Conservation (phyloP, 768 basidiomycete species). For the Trametes coccinea region DNA sequence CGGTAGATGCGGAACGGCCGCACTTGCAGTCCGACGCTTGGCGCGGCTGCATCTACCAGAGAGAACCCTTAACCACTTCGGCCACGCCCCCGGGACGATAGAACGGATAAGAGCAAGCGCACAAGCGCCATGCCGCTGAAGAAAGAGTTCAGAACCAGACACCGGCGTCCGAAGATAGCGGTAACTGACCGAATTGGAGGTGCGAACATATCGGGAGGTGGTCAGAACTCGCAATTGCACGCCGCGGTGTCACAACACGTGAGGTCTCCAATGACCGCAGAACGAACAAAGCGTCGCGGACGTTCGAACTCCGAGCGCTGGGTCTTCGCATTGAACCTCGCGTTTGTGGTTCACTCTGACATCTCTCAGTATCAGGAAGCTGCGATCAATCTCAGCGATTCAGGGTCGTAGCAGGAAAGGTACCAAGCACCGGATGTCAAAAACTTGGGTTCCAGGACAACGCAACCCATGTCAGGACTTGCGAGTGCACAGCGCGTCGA, state of each 20-base stretch:
- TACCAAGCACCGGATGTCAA: neutral
- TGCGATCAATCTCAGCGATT: neutral
- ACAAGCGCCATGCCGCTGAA: neutral
- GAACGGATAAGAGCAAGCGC: slow-evolving; percentile 13
- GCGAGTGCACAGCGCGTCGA: neutral
- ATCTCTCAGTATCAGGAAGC: neutral
- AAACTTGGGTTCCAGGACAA: slow-evolving; percentile 3
- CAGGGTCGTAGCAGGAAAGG: slow-evolving; percentile 9
- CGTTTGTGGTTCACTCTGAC: too few relatives aligned
- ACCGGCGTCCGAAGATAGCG: slow-evolving; percentile 1
- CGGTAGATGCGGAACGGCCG: neutral
- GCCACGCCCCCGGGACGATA: slow-evolving; percentile 6
- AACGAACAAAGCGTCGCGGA: slow-evolving; percentile 15
- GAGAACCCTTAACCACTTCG: neutral
- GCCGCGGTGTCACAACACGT: slow-evolving; percentile 15
- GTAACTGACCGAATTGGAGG: slow-evolving; percentile 5
- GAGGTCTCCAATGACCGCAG: neutral
- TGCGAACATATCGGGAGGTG: neutral
- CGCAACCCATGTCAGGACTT: slow-evolving; percentile 7
- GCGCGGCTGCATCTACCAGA: neutral
- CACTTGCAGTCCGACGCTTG: slow-evolving; percentile 5
- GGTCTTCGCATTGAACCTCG: too few relatives aligned
- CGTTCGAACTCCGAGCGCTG: neutral
- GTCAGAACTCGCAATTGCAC: neutral
- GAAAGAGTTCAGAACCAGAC: slow-evolving; percentile 3